These are phyloP conservation scores for Brachypodium distachyon DNA, from an alignment of 202 grass and related monocot genomes.

Conservation along the genomic window DNA sequence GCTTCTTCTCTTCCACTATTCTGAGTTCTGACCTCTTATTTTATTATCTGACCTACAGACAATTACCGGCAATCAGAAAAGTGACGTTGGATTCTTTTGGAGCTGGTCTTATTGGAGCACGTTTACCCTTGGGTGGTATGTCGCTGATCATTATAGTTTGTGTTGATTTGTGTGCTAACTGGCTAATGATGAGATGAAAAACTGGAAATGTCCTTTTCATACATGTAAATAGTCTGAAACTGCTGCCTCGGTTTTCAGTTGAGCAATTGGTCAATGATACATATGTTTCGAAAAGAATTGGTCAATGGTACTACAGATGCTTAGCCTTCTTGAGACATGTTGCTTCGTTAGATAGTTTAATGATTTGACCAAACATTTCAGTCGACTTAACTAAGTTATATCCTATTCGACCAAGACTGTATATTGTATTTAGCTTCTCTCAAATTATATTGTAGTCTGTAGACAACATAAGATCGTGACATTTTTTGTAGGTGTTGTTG, in stretches of 20 bases:
- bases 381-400: neutral
- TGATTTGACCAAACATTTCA: neutral
- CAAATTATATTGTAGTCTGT: neutral
- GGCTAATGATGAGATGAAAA: neutral
- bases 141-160: neutral
- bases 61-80: slow-evolving; percentile 53
- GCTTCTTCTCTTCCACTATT: neutral
- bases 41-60: slow-evolving; percentile 36
- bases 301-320: no score
- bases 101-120: slow-evolving; percentile 96
- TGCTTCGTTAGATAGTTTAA: neutral
- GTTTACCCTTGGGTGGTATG: slow-evolving; percentile 86
- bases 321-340: neutral
- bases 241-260: neutral
- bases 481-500: neutral
- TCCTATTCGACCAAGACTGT: neutral
- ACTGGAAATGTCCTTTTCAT: slow-evolving; percentile 11
- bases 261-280: neutral
- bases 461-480: neutral
- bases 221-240: neutral
- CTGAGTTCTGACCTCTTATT: neutral
- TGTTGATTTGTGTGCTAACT: neutral
- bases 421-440: neutral
- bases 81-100: slow-evolving; percentile 84
- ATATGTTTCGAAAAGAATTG: no score